phyloP scores from a whole-genome alignment of 106 monocot genomes.

The Apostasia shenzhenica region DNA sequence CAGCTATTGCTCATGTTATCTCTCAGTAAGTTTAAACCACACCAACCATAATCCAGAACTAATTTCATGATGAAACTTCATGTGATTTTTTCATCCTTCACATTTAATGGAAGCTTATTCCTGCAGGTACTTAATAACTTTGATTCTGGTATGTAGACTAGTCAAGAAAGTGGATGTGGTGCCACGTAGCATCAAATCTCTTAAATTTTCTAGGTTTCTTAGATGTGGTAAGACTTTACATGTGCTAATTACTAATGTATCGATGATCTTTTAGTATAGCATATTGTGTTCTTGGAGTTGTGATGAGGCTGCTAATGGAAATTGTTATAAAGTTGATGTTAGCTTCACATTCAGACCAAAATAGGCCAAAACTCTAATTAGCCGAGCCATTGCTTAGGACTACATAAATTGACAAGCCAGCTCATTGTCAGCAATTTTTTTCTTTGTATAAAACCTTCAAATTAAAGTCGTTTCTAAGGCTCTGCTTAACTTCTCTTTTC shows the following conservation, averaged over 20 bases:
- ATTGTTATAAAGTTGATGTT: background rate
- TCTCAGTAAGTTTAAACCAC: constrained; percentile 66
- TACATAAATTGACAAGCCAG: background rate
- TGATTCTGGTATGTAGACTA: constrained; percentile 35
- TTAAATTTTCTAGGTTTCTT: constrained; percentile 41
- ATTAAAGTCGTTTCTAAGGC: no score
- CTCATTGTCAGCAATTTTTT: background rate
- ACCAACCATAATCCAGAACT: background rate
- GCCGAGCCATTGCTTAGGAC: background rate
- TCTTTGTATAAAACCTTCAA: no score
- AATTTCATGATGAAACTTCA: background rate
- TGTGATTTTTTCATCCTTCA: background rate
- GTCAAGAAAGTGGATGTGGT: constrained; percentile 25
- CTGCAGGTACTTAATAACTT: constrained; percentile 44
- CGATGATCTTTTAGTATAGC: background rate
- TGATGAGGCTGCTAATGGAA: background rate
- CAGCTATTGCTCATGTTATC: constrained; percentile 87
- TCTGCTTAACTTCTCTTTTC: no score
- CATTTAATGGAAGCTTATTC: background rate
- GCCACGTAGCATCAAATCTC: constrained; percentile 33
- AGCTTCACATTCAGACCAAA: background rate
- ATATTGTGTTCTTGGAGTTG: no score
- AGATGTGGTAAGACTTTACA: constrained; percentile 23
- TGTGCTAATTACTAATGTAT: background rate
- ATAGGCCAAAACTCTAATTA: background rate